phyloP scores from a whole-genome alignment of 192 early-diverging fungal species.

The Podila epicladia region DNA sequence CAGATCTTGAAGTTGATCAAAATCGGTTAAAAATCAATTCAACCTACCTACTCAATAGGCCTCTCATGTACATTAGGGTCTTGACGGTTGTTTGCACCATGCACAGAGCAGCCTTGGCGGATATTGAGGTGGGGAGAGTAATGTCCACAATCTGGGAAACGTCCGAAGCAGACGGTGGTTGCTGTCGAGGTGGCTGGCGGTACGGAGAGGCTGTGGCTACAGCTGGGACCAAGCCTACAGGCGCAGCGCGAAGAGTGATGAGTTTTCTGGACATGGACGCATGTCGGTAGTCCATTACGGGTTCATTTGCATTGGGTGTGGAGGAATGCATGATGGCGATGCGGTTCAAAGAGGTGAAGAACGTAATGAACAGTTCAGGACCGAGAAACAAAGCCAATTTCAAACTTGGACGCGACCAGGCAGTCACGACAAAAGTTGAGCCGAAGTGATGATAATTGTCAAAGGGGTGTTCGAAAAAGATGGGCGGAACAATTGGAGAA shows the following conservation, averaged over 20 bases:
- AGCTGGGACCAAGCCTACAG: not conserved
- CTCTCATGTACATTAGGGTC: slow-evolving; percentile 32
- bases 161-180: not conserved
- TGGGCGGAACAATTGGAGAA: no score
- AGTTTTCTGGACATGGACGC: not conserved
- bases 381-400: no score
- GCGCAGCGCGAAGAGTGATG: no score
- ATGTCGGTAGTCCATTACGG: not conserved
- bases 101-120: slow-evolving; percentile 12
- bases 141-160: slow-evolving; percentile 23
- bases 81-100: slow-evolving; percentile 17
- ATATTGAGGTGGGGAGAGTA: slow-evolving; percentile 12
- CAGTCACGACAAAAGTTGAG: no score
- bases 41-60: slow-evolving; percentile 26
- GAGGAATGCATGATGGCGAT: not conserved
- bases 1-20: not conserved
- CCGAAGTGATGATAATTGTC: no score
- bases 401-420: no score
- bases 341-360: not conserved
- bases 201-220: not conserved
- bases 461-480: no score
- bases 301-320: not conserved
- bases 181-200: not conserved
- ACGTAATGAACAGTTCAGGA: not conserved
- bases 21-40: no score